Evolutionary conservation across 257 asterid genomes (phyloP), one percentile per base, ranked within the genome.

Genomic region (Primulina eburnea): DNA sequence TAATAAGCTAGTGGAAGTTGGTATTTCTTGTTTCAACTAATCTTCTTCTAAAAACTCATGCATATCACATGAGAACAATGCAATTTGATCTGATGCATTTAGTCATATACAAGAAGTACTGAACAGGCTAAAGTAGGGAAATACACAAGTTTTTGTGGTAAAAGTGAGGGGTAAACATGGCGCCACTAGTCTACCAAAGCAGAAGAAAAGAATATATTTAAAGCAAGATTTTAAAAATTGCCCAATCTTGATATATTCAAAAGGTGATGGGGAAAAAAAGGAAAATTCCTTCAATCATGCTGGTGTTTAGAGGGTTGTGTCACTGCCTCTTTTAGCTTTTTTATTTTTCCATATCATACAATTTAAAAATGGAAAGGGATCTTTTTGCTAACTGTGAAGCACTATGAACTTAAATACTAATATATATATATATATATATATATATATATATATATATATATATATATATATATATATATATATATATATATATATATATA

Each of bases 171-270:
- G 81, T 70, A 86, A 86, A 84, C 87, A 75, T 85, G 93, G 79
- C 62, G 62, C 94, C 87, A 88, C 87, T 86, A 88, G 86, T 77
- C 70, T 47, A 70, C 59, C 79, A 84, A 87, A 84, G 90, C 73
- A 72, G 75, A 73, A 78, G 87, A 71, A 89, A 79, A 84, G 87
- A 77, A 83, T 80, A 83, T 76, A 70, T 79, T 71, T 73, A 65
- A 28, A 73, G 79, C 57, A 61, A 77, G 11, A 38, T 72, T 38
- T 65, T 29, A 60, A 72, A 76, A 61, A 38, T 34, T 68, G 67
- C 40, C 50, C 17, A 65, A 72, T 59, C 28, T 64, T 34, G 29
- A 64, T 33, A 73, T 65, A 70, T 70, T 79, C 73, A 76, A 77
- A 82, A 71, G 74, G 55, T 75, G 75, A 63, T 78, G 65, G 76